Evolutionary conservation across 176 grass and related monocot species (phyloP).

Genomic region (Carex scoparia): DNA sequence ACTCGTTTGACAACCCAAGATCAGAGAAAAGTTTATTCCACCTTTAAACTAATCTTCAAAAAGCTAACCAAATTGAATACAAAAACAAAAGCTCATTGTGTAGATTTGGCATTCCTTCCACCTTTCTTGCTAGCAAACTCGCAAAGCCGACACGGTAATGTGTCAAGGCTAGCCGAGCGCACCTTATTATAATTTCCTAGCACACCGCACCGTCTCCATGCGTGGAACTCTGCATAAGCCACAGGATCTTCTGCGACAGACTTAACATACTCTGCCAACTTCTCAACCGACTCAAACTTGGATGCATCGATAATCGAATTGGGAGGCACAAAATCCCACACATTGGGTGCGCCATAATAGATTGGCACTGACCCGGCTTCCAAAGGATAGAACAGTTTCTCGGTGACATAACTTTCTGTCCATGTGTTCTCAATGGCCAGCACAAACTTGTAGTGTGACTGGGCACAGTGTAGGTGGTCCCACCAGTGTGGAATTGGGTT

Average conservation of each 20-base stretch:
- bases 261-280: slow-evolving; percentile 43
- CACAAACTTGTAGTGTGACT: slow-evolving; percentile 69
- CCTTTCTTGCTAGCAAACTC: slow-evolving; percentile 46
- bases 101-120: slow-evolving; percentile 32
- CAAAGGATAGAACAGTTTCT: slow-evolving; percentile 59
- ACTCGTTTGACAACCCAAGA: no score
- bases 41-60: neutral
- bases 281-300: slow-evolving; percentile 32
- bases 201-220: slow-evolving; percentile 51
- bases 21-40: neutral
- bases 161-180: slow-evolving; percentile 38
- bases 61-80: neutral
- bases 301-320: slow-evolving; percentile 46
- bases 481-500: slow-evolving; percentile 39
- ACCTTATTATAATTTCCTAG: slow-evolving; percentile 42
- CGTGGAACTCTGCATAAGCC: slow-evolving; percentile 59
- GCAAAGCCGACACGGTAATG: slow-evolving; percentile 50
- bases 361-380: slow-evolving; percentile 49
- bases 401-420: slow-evolving; percentile 43
- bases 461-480: slow-evolving; percentile 57
- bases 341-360: slow-evolving; percentile 45
- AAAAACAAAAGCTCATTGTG: slow-evolving; percentile 11
- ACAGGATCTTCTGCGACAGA: slow-evolving; percentile 41
- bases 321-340: slow-evolving; percentile 44
- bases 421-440: slow-evolving; percentile 54